Base-by-base conservation (phyloP, 371 early-diverging fungal genomes). In the Basidiobolus meristosporus region DNA sequence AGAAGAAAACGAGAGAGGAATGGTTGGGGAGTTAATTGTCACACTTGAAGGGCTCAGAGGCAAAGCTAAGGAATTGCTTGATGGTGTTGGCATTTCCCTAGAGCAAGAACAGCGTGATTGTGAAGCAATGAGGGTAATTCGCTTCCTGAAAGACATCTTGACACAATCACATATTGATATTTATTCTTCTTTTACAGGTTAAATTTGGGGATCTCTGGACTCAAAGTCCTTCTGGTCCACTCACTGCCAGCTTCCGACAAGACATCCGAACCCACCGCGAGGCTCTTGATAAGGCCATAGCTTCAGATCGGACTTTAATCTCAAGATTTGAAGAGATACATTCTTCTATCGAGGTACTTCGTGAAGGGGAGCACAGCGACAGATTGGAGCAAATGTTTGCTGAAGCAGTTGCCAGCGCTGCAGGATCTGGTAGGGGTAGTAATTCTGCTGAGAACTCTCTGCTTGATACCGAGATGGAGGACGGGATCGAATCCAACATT, bases 251-350 rank as follows among this genome's bases (percentile, higher is more conserved):
- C 33, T 78, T 79, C 44, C 70, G 87, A 31, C 65, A 76, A 28
- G 90, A 90, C 44, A 52, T 87, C 6, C 62, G 68, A 2, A 74
- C 72, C n/a, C 75, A 86, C 44, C 71, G 77, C 11, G 73, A 72
- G 32, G 65, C 82, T 2, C 64, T 88, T 20, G 87, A 87, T 20
- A 66, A 73, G 48, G 95, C 88, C 0, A 51, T 59, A 0, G 62
- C 54, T 19, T 80, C 88, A 1, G 90, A 89, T 40, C 60, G 63
- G 9, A 64, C 68, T 39, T 49, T 88, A 6, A 43, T 73, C 9
- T 57, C 63, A 12, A 52, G 60, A 46, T 67, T 69, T 54, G 62
- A 71, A 34, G 54, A 71, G 32, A 44, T 59, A 42, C 48, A 66
- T 41, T 51, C 55, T 30, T 65, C 70, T 39, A 55, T 77, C 38